phyloP scores from a whole-genome alignment of 2,329 filamentous ascomycete genomes.

The Xylariomycetidae sp. region DNA sequence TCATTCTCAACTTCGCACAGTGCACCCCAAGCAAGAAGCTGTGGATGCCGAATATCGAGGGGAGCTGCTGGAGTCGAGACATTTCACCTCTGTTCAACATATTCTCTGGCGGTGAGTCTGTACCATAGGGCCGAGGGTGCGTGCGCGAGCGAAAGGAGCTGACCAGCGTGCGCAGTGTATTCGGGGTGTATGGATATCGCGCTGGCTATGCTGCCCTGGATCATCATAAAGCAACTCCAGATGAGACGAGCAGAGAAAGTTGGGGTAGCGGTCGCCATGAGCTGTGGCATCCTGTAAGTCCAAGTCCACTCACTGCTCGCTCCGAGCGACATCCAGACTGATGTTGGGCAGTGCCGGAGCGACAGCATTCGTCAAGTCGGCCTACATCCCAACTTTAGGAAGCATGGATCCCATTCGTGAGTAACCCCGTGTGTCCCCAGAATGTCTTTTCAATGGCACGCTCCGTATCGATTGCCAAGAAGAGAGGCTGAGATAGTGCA shows the following conservation, averaged over 20 bases:
- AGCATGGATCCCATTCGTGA: background rate
- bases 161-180: background rate
- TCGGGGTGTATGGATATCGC: conserved; percentile 2
- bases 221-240: background rate
- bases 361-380: conserved; percentile 2
- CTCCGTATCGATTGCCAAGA: too few species aligned
- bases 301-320: background rate
- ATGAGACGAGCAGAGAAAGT: conserved; percentile 3
- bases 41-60: background rate
- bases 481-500: too few species aligned
- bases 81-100: background rate
- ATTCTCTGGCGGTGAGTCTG: background rate
- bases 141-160: background rate
- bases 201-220: conserved; percentile 2
- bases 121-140: background rate
- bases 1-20: background rate
- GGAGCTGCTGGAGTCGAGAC: background rate
- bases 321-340: background rate
- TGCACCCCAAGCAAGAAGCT: background rate
- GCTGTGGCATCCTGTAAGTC: conserved; percentile 4
- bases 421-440: background rate
- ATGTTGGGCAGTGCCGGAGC: conserved; percentile 1
- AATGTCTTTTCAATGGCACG: background rate
- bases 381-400: background rate
- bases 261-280: conserved; percentile 5